Conservation (phyloP, 1,139 yeast species). For the Lodderomyces orthopsilosis region DNA sequence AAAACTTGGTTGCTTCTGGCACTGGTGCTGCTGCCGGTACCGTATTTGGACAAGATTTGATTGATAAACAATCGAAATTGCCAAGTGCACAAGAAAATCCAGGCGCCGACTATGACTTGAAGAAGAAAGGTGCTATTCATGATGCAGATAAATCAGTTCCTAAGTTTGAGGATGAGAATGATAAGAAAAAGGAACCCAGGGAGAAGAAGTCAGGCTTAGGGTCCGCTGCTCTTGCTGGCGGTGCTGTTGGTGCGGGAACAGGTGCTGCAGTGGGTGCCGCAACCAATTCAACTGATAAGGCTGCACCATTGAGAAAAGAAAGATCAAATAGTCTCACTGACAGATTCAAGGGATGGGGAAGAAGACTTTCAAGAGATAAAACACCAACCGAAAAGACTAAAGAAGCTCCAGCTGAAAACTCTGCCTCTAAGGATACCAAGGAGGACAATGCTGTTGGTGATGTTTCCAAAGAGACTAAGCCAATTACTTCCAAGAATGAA, state of each 20-base stretch:
- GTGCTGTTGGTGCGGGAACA: constrained; percentile 11
- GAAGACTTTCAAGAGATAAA: constrained; percentile 16
- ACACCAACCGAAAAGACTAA: constrained; percentile 2
- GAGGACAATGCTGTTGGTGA: neutral
- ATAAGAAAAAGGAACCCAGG: neutral
- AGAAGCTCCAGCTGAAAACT: constrained; percentile 5
- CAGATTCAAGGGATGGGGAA: constrained; percentile 24
- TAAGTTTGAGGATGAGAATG: neutral
- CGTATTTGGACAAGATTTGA: constrained; percentile 2
- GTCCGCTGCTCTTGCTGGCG: constrained; percentile 10
- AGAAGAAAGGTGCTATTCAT: constrained; percentile 1
- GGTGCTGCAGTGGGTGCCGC: constrained; percentile 4
- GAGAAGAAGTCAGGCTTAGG: neutral
- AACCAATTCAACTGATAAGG: constrained; percentile 2
- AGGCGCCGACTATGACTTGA: constrained; percentile 1
- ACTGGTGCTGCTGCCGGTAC: constrained; percentile 4
- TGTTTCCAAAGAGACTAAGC: constrained; percentile 2
- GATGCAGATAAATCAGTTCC: constrained; percentile 1
- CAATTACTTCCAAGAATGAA: constrained; percentile 4
- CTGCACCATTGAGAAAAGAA: constrained; percentile 10
- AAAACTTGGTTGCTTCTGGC: constrained; percentile 10
- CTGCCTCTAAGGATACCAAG: constrained; percentile 3
- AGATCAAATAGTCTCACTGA: constrained; percentile 21
- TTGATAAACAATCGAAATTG: constrained; percentile 1
- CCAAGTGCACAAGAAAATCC: constrained; percentile 1